Conservation (phyloP, 73 alveolate species). For the Paramecium primaurelia region DNA sequence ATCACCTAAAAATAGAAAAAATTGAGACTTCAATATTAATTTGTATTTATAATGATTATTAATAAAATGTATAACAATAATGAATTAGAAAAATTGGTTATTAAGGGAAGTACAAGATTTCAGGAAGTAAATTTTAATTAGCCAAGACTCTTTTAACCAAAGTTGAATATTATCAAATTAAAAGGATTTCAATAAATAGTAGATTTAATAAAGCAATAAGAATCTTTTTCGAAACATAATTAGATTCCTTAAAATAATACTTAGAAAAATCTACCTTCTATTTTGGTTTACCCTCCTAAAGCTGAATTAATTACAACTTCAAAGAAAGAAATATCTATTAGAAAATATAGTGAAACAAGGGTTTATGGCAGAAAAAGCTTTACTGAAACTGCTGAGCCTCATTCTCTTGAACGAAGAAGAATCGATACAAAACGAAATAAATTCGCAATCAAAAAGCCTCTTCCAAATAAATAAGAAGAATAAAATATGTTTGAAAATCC, state of each 20-base stretch:
- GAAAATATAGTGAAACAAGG: constrained; percentile 8
- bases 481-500: not conserved
- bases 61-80: not conserved
- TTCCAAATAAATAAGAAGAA: not conserved
- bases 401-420: not conserved
- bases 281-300: not conserved
- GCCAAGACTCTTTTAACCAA: constrained; percentile 13
- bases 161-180: not conserved
- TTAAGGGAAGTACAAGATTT: constrained; percentile 22
- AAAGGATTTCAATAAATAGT: constrained; percentile 32
- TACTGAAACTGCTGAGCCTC: constrained; percentile 26
- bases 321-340: not conserved
- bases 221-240: not conserved
- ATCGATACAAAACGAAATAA: not conserved
- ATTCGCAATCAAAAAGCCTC: not conserved
- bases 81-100: not conserved
- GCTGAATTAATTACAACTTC: not conserved
- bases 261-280: not conserved
- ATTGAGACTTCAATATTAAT: not conserved
- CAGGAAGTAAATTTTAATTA: not conserved
- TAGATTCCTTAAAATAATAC: not conserved
- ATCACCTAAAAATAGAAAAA: not conserved
- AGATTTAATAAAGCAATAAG: not conserved
- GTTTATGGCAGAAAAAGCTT: not conserved
- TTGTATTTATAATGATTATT: not conserved